phyloP scores from a whole-genome alignment of 2,329 filamentous ascomycete genomes.

The Ustulina deusta region DNA sequence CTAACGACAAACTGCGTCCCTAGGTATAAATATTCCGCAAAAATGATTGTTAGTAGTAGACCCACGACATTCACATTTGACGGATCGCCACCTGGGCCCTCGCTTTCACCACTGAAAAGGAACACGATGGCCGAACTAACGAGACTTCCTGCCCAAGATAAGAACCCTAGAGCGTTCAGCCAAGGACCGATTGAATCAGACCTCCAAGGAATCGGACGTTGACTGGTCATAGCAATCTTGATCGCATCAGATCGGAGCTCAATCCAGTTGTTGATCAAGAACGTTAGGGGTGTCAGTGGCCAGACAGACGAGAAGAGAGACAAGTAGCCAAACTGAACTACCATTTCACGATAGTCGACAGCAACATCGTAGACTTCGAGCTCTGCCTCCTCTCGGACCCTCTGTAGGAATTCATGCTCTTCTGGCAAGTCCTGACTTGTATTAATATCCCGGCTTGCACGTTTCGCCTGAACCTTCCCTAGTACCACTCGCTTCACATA shows the following conservation, averaged over 20 bases:
- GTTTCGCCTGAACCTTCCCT: conserved; percentile 76
- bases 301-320: conserved; percentile 93
- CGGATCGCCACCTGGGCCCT: conserved; percentile 74
- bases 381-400: conserved; percentile 85
- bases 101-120: conserved; percentile 79
- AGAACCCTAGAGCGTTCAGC: conserved; percentile 84
- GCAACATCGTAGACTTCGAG: conserved; percentile 90
- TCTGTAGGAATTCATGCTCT: conserved; percentile 82
- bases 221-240: conserved; percentile 91
- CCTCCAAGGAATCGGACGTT: conserved; percentile 88
- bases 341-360: conserved; percentile 92
- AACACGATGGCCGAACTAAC: conserved; percentile 90
- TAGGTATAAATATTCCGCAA: conserved; percentile 93
- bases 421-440: conserved; percentile 75
- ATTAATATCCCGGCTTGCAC: conserved; percentile 65
- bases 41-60: conserved; percentile 82
- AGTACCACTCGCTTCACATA: conserved; percentile 85
- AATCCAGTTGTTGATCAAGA: conserved; percentile 95
- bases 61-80: conserved; percentile 82
- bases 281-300: conserved; percentile 90
- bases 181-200: conserved; percentile 95
- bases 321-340: conserved; percentile 85
- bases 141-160: conserved; percentile 93
- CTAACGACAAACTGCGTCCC: conserved; percentile 78
- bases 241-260: conserved; percentile 93